phyloP scores from a whole-genome alignment of 441 rosid genomes.

The Corymbia citriodora region DNA sequence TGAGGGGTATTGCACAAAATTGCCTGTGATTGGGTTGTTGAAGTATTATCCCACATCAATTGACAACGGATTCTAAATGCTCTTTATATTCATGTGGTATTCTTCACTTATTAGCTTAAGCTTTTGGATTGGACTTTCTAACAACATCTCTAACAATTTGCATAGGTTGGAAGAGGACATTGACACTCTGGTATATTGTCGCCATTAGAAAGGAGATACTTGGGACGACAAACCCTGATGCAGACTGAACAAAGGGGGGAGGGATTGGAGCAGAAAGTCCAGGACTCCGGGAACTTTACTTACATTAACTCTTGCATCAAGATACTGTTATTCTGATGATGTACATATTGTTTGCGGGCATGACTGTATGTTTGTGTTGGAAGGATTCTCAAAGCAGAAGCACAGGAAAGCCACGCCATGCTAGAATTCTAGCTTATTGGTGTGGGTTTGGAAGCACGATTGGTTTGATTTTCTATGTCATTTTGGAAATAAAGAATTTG shows the following conservation, averaged over 20 bases:
- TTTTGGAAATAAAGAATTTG: neutral
- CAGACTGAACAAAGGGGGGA: conserved; percentile 32
- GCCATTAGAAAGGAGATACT: conserved; percentile 26
- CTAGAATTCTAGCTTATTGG: neutral
- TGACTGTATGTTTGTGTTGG: neutral
- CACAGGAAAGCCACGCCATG: neutral
- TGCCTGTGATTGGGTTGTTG: too few relatives aligned
- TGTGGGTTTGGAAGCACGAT: neutral
- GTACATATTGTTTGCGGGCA: neutral
- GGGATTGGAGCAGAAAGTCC: conserved; percentile 19
- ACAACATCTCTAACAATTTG: neutral
- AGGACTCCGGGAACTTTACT: conserved; percentile 27
- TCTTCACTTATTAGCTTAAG: too few relatives aligned
- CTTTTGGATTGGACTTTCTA: too few relatives aligned
- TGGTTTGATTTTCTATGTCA: neutral
- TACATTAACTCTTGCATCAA: conserved; percentile 3
- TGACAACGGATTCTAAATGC: too few relatives aligned
- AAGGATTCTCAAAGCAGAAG: neutral
- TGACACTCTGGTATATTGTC: conserved; percentile 30
- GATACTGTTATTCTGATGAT: neutral
- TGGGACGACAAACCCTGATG: conserved; percentile 25
- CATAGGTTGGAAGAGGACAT: conserved; percentile 32
- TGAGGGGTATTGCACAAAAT: too few relatives aligned
- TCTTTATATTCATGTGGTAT: too few relatives aligned
- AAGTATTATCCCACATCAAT: too few relatives aligned